Evolutionary conservation across 257 asterid genomes (phyloP), one percentile per base, ranked within the genome.

Genomic region (Paraleonurus japonicus): DNA sequence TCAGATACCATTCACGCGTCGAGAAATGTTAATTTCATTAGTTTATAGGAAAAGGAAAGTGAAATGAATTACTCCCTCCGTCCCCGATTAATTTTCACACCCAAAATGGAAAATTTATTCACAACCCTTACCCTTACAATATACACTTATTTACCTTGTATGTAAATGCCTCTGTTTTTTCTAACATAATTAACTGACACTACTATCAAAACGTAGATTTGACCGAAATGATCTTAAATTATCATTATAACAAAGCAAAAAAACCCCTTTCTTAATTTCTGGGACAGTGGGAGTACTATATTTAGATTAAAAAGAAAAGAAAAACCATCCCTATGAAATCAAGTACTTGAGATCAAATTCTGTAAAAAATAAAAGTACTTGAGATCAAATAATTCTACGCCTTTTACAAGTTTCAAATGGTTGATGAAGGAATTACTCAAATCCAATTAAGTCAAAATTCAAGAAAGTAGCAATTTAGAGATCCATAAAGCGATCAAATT

Each of bases 371-470:
- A n/a, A n/a, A 24, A 50, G 58, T 19, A 50, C 26, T 3, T 50
- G 26, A 50, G 12, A 1, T 50, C 11, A 50, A 5, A 6, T 12
- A 17, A 50, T 1, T 66, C 0, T 5, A 27, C 5, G 17, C 60
- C 60, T 47, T 11, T 66, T 48, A 16, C 30, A n/a, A 27, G 70
- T 43, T n/a, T 11, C 59, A 69, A 35, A 69, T 30, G 61, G 53
- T 57, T 45, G 13, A 47, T 15, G 57, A 3, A 53, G 35, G 33
- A 58, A 47, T 23, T 15, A 15, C 27, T n/a, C 55, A 26, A 54
- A 33, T 51, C 37, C 53, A 17, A 58, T 17, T 23, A 16, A 30
- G 61, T 19, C n/a, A 5, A 16, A 11, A 28, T 19, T 6, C 32
- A 2, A 50, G 23, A 13, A 20, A 8, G 4, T 41, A 39, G 51